Conservation (phyloP, 768 basidiomycete species). For the Agaricus sinodeliciosus region DNA sequence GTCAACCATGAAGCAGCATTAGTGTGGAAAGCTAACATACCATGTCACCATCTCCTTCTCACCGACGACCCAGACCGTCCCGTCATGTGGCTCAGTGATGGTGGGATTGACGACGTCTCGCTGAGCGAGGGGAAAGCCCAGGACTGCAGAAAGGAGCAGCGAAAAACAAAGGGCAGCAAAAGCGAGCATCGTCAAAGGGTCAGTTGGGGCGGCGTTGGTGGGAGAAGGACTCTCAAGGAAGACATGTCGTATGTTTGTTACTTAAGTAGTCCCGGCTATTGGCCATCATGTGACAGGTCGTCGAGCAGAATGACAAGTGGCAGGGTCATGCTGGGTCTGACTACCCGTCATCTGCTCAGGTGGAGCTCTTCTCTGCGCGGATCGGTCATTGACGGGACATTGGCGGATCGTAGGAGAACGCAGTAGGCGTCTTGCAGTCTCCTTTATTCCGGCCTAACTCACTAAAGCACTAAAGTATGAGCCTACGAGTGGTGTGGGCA, state of each 20-base stretch:
- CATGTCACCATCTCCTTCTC: slow-evolving; percentile 43
- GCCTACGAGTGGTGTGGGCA: no score
- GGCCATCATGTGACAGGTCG: slow-evolving; percentile 10
- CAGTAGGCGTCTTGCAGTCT: no score
- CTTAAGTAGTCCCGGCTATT: slow-evolving; percentile 18
- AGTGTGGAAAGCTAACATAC: slow-evolving; percentile 24
- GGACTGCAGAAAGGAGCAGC: slow-evolving; percentile 22
- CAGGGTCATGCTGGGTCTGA: not conserved
- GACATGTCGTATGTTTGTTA: slow-evolving; percentile 16
- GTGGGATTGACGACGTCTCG: slow-evolving; percentile 44
- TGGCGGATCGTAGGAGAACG: no score
- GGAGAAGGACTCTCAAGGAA: slow-evolving; percentile 11
- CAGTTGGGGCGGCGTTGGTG: slow-evolving; percentile 13
- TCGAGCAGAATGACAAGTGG: slow-evolving; percentile 9
- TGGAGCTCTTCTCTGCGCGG: no score
- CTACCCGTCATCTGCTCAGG: no score
- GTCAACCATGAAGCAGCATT: not conserved
- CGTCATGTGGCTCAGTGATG: slow-evolving; percentile 39
- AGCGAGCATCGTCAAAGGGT: slow-evolving; percentile 19
- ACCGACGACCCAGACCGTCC: slow-evolving; percentile 46
- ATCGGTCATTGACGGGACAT: no score
- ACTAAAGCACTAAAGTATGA: no score
- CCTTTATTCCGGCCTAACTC: no score
- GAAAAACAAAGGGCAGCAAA: slow-evolving; percentile 23
- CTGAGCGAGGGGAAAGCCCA: slow-evolving; percentile 29